phyloP scores from a whole-genome alignment of 192 early-diverging fungal species.

The Thamnidium elegans region DNA sequence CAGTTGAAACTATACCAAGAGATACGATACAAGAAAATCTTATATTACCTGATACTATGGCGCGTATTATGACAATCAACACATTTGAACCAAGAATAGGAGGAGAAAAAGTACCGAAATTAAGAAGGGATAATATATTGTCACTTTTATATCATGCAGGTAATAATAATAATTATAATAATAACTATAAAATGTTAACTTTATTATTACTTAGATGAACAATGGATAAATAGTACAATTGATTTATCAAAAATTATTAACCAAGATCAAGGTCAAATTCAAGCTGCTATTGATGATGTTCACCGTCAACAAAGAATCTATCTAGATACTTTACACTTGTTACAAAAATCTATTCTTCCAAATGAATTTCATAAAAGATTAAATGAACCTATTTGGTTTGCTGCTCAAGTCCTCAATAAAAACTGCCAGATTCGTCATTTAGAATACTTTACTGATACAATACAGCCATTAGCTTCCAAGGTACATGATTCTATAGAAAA shows the following conservation, averaged over 20 bases:
- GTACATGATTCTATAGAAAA: conserved; percentile 3
- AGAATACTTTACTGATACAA: not conserved
- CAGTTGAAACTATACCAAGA: not conserved
- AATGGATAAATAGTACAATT: conserved; percentile 9
- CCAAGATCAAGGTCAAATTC: not conserved
- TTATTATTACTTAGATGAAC: not conserved
- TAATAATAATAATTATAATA: not conserved
- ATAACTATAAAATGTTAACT: not conserved
- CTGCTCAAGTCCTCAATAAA: conserved; percentile 4
- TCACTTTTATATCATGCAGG: conserved; percentile 10
- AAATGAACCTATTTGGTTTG: conserved; percentile 16
- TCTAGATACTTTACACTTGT: conserved; percentile 10
- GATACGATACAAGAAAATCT: not conserved
- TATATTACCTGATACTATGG: not conserved
- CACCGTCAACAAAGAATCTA: conserved; percentile 17
- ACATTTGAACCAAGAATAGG: not conserved
- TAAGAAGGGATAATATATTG: conserved; percentile 3
- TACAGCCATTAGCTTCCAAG: not conserved
- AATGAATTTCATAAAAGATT: conserved; percentile 6
- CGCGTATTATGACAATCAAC: conserved; percentile 4
- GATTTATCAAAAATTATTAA: not conserved
- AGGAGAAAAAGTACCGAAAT: conserved; percentile 1
- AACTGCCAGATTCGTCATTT: conserved; percentile 12
- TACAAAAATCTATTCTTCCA: conserved; percentile 4
- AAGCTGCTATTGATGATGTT: conserved; percentile 7